A percentile compares a stretch with the other conserved stretches of the same genome.
phyloP scores from a whole-genome alignment of 768 basidiomycete species.

The Nidularia pulvinata region DNA sequence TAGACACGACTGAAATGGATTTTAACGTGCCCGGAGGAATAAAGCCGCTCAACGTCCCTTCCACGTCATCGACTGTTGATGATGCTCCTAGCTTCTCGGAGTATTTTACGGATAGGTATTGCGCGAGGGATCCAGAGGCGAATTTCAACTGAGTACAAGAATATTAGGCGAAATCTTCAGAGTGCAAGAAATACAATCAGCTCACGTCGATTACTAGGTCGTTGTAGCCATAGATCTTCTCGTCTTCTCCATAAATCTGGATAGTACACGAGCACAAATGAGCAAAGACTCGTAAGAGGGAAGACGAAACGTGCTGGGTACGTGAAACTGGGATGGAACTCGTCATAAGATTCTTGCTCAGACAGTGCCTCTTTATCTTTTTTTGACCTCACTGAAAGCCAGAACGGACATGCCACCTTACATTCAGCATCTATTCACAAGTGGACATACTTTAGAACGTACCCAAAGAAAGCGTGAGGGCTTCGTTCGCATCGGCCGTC shows the following conservation, averaged over 20 bases:
- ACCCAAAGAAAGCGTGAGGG: constrained; percentile 78
- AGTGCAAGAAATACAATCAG: constrained; percentile 1
- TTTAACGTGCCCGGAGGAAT: constrained; percentile 65
- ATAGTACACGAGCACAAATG: neutral
- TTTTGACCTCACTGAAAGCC: constrained; percentile 59
- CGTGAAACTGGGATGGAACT: constrained; percentile 88
- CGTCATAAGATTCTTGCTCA: constrained; percentile 57
- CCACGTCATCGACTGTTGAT: constrained; percentile 85
- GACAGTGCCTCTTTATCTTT: constrained; percentile 60
- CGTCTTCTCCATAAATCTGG: constrained; percentile 94
- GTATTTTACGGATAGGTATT: constrained; percentile 72
- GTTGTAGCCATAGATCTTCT: constrained; percentile 94
- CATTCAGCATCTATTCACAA: neutral
- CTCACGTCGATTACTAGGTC: constrained; percentile 83
- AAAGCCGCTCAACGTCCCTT: constrained; percentile 71
- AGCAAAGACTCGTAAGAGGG: neutral
- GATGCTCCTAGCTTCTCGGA: constrained; percentile 63
- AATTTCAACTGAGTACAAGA: constrained; percentile 62
- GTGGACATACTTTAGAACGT: constrained; percentile 9
- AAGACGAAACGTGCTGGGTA: constrained; percentile 71
- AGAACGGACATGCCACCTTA: neutral
- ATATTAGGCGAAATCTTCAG: neutral
- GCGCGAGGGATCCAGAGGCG: constrained; percentile 83
- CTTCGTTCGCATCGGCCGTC: constrained; percentile 81
- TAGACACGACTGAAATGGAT: neutral